Conservation (phyloP, 345 rosid genomes). For the Melaleuca alternifolia region DNA sequence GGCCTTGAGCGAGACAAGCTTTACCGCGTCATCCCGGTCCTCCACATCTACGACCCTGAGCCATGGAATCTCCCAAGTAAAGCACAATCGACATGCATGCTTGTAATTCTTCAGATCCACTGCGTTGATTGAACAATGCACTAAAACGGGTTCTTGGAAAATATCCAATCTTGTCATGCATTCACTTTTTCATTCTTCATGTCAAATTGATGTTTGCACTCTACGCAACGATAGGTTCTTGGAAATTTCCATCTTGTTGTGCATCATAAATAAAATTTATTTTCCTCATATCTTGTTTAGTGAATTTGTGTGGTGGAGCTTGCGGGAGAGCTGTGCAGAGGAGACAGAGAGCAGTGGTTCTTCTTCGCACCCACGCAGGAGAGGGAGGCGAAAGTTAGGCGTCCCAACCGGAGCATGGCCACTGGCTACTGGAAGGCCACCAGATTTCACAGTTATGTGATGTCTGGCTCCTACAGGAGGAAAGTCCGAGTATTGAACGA, state of each 20-base stretch:
- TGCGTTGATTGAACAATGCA: too few species aligned
- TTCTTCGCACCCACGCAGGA: neutral
- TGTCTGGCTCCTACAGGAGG: neutral
- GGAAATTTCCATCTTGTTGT: neutral
- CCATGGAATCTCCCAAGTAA: neutral
- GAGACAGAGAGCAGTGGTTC: neutral
- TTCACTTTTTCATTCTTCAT: neutral
- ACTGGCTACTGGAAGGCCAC: neutral
- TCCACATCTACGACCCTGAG: neutral
- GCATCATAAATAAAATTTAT: neutral
- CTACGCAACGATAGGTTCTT: neutral
- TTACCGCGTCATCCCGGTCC: neutral
- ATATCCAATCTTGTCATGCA: too few species aligned
- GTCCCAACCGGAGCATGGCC: neutral
- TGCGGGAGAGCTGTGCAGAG: neutral
- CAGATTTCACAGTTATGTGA: neutral
- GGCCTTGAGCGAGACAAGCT: neutral
- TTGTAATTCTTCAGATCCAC: too few species aligned
- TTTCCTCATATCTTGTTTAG: neutral
- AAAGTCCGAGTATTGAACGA: conserved; percentile 75
- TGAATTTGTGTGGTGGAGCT: neutral
- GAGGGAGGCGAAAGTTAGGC: neutral
- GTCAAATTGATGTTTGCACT: neutral
- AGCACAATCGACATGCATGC: neutral
- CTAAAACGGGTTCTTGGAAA: too few species aligned